These are phyloP conservation scores for Pugionium cornutum DNA, from an alignment of 345 rosid genomes.

Conservation along the genomic window DNA sequence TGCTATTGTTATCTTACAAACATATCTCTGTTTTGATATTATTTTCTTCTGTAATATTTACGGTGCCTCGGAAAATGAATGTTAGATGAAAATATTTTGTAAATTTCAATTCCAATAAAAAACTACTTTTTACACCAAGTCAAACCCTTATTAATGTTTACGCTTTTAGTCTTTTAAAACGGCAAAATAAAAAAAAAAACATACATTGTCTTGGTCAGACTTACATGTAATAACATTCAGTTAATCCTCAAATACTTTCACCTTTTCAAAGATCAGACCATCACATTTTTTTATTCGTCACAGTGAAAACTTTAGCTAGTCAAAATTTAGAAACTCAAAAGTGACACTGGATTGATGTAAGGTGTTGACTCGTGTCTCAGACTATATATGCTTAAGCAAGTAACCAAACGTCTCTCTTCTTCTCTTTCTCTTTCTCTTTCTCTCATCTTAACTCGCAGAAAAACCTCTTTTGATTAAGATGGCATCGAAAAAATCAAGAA, in stretches of 20 bases:
- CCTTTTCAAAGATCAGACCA: conserved; percentile 20
- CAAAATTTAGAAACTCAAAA: conserved; percentile 30
- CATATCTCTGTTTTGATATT: background rate
- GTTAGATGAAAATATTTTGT: background rate
- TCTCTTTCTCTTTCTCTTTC: background rate
- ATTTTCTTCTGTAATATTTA: too few relatives aligned
- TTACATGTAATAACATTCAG: background rate
- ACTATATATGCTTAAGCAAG: conserved; percentile 28
- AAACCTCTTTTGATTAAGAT: conserved; percentile 24
- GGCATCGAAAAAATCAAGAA: conserved; percentile 41
- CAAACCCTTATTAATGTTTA: conserved; percentile 17
- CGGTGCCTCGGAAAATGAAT: background rate
- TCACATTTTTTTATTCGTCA: conserved; percentile 25
- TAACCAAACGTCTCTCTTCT: conserved; percentile 29
- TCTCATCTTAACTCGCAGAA: conserved; percentile 25
- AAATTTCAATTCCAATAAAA: background rate
- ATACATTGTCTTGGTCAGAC: conserved; percentile 5
- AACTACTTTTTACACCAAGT: background rate
- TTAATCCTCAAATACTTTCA: conserved; percentile 11
- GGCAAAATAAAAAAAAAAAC: conserved; percentile 8
- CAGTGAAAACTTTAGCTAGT: conserved; percentile 37
- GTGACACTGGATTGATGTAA: conserved; percentile 25
- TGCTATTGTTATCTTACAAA: conserved; percentile 9
- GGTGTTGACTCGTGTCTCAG: conserved; percentile 28
- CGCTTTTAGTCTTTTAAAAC: conserved; percentile 19